These are phyloP conservation scores for Salvia miltiorrhiza DNA, from an alignment of 257 asterid species.

Conservation along the genomic window DNA sequence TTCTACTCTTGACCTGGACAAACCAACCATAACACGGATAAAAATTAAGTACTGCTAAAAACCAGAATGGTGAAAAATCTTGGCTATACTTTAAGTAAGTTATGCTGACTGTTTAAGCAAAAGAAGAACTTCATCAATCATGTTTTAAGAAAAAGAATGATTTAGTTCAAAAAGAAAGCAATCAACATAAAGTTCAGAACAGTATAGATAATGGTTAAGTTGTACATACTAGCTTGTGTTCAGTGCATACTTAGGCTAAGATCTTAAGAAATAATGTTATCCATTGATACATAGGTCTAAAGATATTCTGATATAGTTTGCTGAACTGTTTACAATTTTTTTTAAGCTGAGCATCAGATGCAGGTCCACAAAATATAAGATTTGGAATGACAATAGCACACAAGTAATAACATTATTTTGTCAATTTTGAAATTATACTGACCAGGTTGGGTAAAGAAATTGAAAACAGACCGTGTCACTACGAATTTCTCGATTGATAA, in stretches of 20 bases:
- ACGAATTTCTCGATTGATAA: constrained; percentile 83
- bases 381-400: not conserved
- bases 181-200: not conserved
- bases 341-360: not conserved
- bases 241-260: not conserved
- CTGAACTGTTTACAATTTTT: not conserved
- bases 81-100: constrained; percentile 2
- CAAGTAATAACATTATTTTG: not conserved
- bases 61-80: not conserved
- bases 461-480: constrained; percentile 70
- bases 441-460: constrained; percentile 2
- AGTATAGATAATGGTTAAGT: not conserved
- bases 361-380: constrained; percentile 4
- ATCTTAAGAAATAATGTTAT: not conserved
- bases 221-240: not conserved
- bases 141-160: not conserved
- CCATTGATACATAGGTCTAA: not conserved
- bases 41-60: not conserved
- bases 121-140: not conserved
- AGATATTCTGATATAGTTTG: not conserved
- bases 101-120: not conserved
- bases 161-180: constrained; percentile 8
- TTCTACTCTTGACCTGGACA: not conserved
- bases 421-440: not conserved
- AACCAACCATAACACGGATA: not conserved